Conservation (phyloP, 2,329 filamentous ascomycete genomes). For the Claviceps sp. region DNA sequence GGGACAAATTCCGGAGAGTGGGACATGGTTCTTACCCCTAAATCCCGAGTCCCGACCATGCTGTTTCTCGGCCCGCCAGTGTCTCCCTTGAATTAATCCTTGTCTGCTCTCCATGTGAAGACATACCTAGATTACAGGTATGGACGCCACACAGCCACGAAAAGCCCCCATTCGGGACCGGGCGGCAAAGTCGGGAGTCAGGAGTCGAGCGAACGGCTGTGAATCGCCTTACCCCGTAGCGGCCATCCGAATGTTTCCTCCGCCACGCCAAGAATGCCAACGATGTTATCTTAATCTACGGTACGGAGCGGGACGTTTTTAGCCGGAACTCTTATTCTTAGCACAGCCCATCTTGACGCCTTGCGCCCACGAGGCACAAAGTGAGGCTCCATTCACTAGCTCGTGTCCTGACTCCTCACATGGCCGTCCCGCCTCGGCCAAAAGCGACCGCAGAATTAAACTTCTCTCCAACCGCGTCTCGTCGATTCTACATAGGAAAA, state of each 20-base stretch:
- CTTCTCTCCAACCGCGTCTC: not conserved
- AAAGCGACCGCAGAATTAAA: not conserved
- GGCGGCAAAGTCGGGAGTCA: not conserved
- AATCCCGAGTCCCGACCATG: not conserved
- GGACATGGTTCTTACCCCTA: slow-evolving; percentile 1
- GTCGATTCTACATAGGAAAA: not conserved
- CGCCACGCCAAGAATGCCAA: not conserved
- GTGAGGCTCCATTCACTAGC: not conserved
- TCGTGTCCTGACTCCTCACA: not conserved
- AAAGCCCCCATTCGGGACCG: not conserved
- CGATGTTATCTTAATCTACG: not conserved
- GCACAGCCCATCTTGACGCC: not conserved
- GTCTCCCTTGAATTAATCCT: not conserved
- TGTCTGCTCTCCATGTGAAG: not conserved
- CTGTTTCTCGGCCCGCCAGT: not conserved
- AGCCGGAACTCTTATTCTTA: not conserved
- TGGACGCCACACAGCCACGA: not conserved
- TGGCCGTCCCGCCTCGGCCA: not conserved
- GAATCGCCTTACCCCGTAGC: not conserved
- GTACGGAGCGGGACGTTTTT: not conserved
- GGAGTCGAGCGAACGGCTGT: not conserved
- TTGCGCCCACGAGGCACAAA: not conserved
- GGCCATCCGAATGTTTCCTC: not conserved
- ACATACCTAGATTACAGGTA: too few species aligned
- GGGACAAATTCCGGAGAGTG: not conserved